Evolutionary conservation across 768 basidiomycete species (phyloP), one percentile per base, ranked within the genome.

Genomic region (Leucogyrophana mollusca): DNA sequence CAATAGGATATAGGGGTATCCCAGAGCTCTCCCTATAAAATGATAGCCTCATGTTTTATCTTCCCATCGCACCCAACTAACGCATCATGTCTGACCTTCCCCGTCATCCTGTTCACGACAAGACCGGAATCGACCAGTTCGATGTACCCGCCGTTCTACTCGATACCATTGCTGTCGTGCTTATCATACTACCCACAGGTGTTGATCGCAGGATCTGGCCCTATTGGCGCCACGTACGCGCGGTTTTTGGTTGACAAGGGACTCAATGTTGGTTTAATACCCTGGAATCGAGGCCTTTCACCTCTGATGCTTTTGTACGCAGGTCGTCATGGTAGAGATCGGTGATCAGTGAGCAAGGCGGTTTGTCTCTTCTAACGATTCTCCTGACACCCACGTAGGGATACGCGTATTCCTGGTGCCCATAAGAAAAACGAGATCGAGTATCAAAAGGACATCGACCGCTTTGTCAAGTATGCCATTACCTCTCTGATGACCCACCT

Each of bases 341-440:
- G 57, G 57, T 7, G 53, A 47, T 40, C 53, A 51, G 56, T 58
- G 20, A 36, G 45, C 23, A n/a, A n/a, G 20, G 13, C n/a, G 17
- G 7, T n/a, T n/a, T n/a, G n/a, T n/a, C n/a, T n/a, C n/a, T n/a
- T n/a, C n/a, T n/a, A n/a, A n/a, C n/a, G n/a, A n/a, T n/a, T n/a
- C n/a, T n/a, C n/a, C 35, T 37, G n/a, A 37, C 21, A 7, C 21
- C 21, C 21, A 9, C 6, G n/a, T 20, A 52, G 50, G 6, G 51
- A 51, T 22, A 39, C 27, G 34, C 42, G 25, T 30, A 47, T 34
- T 37, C 50, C 32, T 35, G 55, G 48, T 7, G 47, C 49, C 17
- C 65, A 66, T 45, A 59, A 66, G 59, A 66, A 66, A 55, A 66
- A 66, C 34, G 58, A 61, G 30, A 56, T 66, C n/a, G 59, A 55